Evolutionary conservation across 2,329 filamentous ascomycete genomes (phyloP).

Genomic region (Fusarium buharicum): DNA sequence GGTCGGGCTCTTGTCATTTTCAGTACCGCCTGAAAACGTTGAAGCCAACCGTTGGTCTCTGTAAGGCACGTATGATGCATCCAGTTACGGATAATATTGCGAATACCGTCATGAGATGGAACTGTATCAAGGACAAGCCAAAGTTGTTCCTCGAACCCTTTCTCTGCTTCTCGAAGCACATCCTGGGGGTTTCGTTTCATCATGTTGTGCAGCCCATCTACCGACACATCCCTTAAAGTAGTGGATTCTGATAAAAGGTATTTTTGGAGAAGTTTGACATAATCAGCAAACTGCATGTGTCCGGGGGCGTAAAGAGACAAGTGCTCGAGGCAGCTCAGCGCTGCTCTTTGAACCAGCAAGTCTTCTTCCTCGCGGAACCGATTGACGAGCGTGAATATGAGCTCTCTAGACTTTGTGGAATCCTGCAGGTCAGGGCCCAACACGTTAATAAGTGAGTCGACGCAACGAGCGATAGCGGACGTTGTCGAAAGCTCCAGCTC

Average conservation of each 20-base stretch:
- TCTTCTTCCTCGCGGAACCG: conserved; percentile 84
- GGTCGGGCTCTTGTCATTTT: conserved; percentile 83
- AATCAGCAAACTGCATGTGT: conserved; percentile 83
- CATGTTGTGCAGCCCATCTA: conserved; percentile 90
- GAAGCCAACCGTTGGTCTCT: conserved; percentile 86
- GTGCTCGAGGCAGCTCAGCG: conserved; percentile 87
- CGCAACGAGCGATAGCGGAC: conserved; percentile 84
- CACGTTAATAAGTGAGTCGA: conserved; percentile 97
- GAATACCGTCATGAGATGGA: conserved; percentile 81
- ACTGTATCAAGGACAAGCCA: conserved; percentile 88
- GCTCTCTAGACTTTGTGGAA: conserved; percentile 86
- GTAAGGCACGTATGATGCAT: conserved; percentile 85
- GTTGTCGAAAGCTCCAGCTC: conserved; percentile 86
- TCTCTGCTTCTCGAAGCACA: conserved; percentile 78
- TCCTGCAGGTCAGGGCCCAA: conserved; percentile 95
- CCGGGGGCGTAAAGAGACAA: conserved; percentile 90
- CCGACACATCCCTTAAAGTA: conserved; percentile 79
- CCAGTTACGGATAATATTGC: conserved; percentile 92
- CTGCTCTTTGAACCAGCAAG: conserved; percentile 76
- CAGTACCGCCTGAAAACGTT: conserved; percentile 86
- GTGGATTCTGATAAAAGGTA: conserved; percentile 76
- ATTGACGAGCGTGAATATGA: conserved; percentile 86
- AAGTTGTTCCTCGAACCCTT: conserved; percentile 86
- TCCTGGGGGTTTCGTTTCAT: conserved; percentile 93
- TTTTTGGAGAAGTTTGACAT: conserved; percentile 83